A percentile compares a stretch with the other conserved stretches of the same genome.
phyloP scores from a whole-genome alignment of 2,329 filamentous ascomycete species.

The Huntiella abstrusa region DNA sequence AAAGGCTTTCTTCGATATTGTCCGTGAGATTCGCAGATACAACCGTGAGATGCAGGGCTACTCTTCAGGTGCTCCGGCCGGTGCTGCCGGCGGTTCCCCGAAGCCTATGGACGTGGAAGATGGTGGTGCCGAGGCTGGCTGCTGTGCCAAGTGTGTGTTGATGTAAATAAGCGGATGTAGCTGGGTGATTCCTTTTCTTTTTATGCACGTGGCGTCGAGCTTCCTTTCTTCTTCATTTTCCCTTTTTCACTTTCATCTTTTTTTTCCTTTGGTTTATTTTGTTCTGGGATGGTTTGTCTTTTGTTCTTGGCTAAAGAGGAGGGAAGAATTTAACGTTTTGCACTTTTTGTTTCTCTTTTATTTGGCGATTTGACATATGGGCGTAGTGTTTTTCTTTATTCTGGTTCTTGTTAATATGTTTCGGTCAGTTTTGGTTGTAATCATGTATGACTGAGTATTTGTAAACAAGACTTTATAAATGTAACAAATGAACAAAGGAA shows the following conservation, averaged over 20 bases:
- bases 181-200: constrained; percentile 10
- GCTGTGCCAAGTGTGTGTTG: constrained; percentile 71
- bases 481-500: neutral
- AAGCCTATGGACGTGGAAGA: constrained; percentile 68
- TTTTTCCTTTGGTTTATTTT: constrained; percentile 10
- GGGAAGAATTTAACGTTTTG: constrained; percentile 3
- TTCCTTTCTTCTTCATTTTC: neutral
- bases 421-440: neutral
- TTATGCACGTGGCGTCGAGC: constrained; percentile 4
- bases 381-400: neutral
- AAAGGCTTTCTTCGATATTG: constrained; percentile 95
- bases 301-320: constrained; percentile 7
- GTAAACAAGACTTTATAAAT: neutral
- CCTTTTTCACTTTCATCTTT: neutral
- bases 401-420: neutral
- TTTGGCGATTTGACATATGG: neutral
- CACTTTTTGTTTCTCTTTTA: neutral
- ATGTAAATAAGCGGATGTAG: constrained; percentile 40
- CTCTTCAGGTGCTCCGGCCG: constrained; percentile 44
- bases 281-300: constrained; percentile 7
- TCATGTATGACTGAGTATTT: neutral
- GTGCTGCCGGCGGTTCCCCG: constrained; percentile 40
- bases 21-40: constrained; percentile 92
- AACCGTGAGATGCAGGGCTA: constrained; percentile 96
- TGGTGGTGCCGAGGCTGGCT: constrained; percentile 49